A percentile compares a stretch with the other conserved stretches of the same genome.
Evolutionary conservation across 805 yeast genomes (phyloP).

Genomic region (Yarrowia osloensis): DNA sequence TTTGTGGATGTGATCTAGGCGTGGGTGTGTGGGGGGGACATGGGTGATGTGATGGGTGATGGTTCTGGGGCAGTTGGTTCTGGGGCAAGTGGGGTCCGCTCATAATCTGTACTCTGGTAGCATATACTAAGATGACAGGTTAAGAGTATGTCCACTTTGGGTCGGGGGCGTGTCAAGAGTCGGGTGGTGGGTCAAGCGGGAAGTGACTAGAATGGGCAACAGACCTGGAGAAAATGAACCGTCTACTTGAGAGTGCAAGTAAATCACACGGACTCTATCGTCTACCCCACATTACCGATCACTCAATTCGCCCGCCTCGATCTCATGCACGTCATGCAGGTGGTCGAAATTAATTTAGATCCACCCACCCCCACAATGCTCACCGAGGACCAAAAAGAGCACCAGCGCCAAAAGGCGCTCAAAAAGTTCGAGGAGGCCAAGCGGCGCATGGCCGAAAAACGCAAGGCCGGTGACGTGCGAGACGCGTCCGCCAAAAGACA

Average conservation of each 20-base stretch:
- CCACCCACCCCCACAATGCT: background rate
- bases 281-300: no score
- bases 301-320: background rate
- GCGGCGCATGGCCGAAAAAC: constrained; percentile 27
- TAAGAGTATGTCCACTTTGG: no score
- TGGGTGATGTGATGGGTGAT: no score
- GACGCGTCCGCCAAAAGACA: constrained; percentile 6
- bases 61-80: no score
- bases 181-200: background rate
- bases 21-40: background rate
- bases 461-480: constrained; percentile 13
- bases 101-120: no score
- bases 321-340: background rate
- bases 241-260: no score
- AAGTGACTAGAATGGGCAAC: no score
- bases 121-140: no score
- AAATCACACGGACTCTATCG: no score
- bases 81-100: no score
- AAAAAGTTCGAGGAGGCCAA: constrained; percentile 29
- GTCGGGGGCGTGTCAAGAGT: background rate
- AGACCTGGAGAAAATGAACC: no score
- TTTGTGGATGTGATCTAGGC: background rate
- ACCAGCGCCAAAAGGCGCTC: constrained; percentile 30
- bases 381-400: constrained; percentile 31
- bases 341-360: background rate